Conservation (phyloP, 2,329 filamentous ascomycete species). For the Chaetomium sp. region DNA sequence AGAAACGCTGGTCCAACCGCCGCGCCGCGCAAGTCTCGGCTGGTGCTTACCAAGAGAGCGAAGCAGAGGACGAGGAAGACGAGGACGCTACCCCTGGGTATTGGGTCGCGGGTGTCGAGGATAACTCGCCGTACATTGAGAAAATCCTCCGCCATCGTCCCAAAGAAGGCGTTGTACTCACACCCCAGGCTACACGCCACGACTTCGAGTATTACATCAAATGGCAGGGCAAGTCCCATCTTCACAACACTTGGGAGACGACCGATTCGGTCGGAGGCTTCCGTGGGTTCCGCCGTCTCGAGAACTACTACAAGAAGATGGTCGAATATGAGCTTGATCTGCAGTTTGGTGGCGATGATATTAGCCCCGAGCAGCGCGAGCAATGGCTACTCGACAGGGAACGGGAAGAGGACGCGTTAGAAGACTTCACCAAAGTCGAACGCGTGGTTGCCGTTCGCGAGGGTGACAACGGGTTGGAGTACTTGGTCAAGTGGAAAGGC, state of each 20-base stretch:
- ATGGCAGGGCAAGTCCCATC: conserved; percentile 92
- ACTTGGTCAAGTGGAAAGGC: conserved; percentile 95
- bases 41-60: conserved; percentile 55
- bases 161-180: conserved; percentile 58
- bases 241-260: conserved; percentile 93
- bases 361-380: conserved; percentile 79
- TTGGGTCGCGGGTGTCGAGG: conserved; percentile 63
- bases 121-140: conserved; percentile 81
- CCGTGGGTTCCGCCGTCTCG: conserved; percentile 79
- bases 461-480: conserved; percentile 75
- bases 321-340: conserved; percentile 75
- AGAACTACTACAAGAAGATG: conserved; percentile 88
- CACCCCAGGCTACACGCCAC: conserved; percentile 53
- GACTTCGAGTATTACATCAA: conserved; percentile 93
- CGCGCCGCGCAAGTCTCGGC: conserved; percentile 26
- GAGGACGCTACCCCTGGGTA: conserved; percentile 63
- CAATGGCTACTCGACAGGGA: conserved; percentile 95
- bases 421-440: conserved; percentile 88
- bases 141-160: conserved; percentile 81
- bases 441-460: conserved; percentile 80
- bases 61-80: conserved; percentile 54
- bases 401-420: conserved; percentile 77
- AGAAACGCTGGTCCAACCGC: conserved; percentile 27
- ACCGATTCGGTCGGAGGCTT: conserved; percentile 67
- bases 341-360: conserved; percentile 64